Evolutionary conservation across 2,329 filamentous ascomycete species (phyloP).

Genomic region (Cordyceps tenuipes): DNA sequence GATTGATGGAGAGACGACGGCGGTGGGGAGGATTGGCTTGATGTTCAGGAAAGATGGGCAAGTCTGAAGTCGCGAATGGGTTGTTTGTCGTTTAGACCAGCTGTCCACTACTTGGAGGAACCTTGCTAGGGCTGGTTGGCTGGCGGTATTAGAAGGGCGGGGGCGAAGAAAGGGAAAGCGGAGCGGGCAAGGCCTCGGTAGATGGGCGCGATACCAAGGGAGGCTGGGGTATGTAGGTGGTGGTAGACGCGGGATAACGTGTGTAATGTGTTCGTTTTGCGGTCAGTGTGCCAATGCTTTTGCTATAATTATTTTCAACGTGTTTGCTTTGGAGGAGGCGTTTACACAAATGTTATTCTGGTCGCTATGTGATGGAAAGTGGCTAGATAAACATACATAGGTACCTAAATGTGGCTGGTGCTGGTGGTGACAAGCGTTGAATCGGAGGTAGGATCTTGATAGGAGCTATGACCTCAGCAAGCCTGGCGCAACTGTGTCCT

Average conservation of each 20-base stretch:
- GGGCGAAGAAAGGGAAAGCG: not conserved
- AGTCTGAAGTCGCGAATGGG: constrained; percentile 1
- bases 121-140: not conserved
- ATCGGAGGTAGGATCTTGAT: too few relatives aligned
- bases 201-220: not conserved
- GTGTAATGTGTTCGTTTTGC: not conserved
- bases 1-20: not conserved
- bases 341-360: too few relatives aligned
- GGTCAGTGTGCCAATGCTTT: not conserved
- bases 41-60: not conserved
- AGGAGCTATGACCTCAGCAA: too few relatives aligned
- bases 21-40: not conserved
- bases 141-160: not conserved
- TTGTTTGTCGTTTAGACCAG: constrained; percentile 7
- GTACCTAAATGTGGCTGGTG: too few relatives aligned
- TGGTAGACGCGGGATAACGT: not conserved
- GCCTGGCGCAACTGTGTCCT: too few relatives aligned
- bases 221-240: not conserved
- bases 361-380: too few relatives aligned
- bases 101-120: constrained; percentile 9
- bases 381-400: too few relatives aligned
- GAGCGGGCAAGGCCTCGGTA: not conserved
- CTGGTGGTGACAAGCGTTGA: too few relatives aligned
- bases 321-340: too few relatives aligned
- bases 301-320: too few relatives aligned